Conservation (phyloP, 2,329 filamentous ascomycete species). For the Pezicula carpinea region DNA sequence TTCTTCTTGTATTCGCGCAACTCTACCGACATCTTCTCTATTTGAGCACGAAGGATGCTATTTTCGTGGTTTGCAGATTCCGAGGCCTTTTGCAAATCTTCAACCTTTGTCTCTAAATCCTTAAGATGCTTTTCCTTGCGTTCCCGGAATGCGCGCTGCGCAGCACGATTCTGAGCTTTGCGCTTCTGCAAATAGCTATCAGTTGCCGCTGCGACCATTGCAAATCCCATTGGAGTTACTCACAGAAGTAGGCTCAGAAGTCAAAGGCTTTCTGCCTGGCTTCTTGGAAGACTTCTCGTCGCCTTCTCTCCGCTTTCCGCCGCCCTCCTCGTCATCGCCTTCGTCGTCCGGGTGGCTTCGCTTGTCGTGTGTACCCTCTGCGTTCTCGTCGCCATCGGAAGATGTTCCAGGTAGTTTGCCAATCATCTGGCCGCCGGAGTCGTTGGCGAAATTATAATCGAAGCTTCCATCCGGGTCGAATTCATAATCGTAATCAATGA, state of each 20-base stretch:
- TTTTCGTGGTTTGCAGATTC: slow-evolving; percentile 84
- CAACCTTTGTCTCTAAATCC: slow-evolving; percentile 74
- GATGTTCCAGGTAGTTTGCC: slow-evolving; percentile 61
- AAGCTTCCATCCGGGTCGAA: slow-evolving; percentile 71
- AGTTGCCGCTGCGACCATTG: slow-evolving; percentile 14
- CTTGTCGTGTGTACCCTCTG: slow-evolving; percentile 58
- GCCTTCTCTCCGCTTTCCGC: slow-evolving; percentile 72
- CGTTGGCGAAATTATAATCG: slow-evolving; percentile 50
- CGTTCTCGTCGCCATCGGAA: slow-evolving; percentile 32
- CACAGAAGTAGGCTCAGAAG: slow-evolving; percentile 93
- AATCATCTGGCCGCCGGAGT: slow-evolving; percentile 63
- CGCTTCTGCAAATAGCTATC: slow-evolving; percentile 59
- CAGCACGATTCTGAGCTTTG: slow-evolving; percentile 92
- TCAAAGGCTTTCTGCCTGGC: slow-evolving; percentile 91
- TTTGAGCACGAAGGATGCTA: slow-evolving; percentile 73
- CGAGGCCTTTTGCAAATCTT: slow-evolving; percentile 76
- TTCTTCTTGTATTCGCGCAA: slow-evolving; percentile 88
- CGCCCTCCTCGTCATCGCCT: slow-evolving; percentile 57
- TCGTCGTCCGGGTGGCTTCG: slow-evolving; percentile 68
- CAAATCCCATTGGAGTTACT: slow-evolving; percentile 37
- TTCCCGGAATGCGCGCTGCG: slow-evolving; percentile 88
- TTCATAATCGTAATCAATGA: slow-evolving; percentile 76
- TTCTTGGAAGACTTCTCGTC: slow-evolving; percentile 88
- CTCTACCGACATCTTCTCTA: slow-evolving; percentile 82
- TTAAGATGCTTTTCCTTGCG: slow-evolving; percentile 90